Evolutionary conservation across 495 filamentous ascomycete species (phyloP).

Genomic region (Penicillium mononematosum): DNA sequence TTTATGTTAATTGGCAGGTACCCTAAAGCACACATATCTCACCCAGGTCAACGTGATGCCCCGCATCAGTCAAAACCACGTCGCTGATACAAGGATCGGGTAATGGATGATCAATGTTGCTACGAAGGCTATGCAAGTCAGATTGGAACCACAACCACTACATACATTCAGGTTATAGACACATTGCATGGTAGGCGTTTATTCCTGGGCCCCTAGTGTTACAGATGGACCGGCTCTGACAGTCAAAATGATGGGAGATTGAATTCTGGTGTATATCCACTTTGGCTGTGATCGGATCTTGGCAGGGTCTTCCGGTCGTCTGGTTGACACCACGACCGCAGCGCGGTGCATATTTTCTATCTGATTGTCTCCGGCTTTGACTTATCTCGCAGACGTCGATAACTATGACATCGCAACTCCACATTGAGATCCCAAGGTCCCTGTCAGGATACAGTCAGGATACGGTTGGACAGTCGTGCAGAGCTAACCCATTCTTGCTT

Average conservation of each 20-base stretch:
- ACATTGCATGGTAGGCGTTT: not conserved
- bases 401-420: not conserved
- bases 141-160: not conserved
- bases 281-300: not conserved
- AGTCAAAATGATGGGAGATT: conserved; percentile 8
- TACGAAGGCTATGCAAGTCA: conserved; percentile 1
- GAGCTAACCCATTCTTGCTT: conserved; percentile 20
- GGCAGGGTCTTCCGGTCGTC: not conserved
- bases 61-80: not conserved
- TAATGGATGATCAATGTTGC: not conserved
- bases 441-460: not conserved
- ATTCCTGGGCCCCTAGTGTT: not conserved
- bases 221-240: not conserved
- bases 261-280: conserved; percentile 3
- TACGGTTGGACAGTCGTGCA: not conserved
- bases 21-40: too few relatives aligned
- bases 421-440: not conserved
- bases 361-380: not conserved
- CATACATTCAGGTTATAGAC: not conserved
- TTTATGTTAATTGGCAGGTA: too few relatives aligned
- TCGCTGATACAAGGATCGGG: not conserved
- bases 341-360: conserved; percentile 1
- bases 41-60: too few relatives aligned
- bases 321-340: not conserved
- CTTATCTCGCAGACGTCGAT: not conserved